Base-by-base conservation (phyloP, 768 basidiomycete species). In the Rhizopogon roseolus region DNA sequence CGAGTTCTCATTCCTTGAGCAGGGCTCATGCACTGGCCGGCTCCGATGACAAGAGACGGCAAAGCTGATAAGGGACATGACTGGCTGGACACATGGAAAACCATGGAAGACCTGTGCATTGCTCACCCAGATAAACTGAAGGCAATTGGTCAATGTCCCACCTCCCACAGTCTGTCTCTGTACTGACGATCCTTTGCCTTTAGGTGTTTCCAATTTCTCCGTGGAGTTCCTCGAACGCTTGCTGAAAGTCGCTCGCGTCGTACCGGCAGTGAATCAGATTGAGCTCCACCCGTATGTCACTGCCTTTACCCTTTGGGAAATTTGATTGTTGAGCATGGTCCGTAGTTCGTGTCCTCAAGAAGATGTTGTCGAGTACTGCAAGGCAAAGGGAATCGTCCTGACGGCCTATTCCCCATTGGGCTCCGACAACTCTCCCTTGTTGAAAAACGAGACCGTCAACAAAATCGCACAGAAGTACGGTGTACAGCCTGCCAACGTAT, bases 21-120 rank as follows among this genome's bases (percentile, higher is more conserved):
- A 86, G 84, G 82, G 81, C 73, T 90, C 54, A 82, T 90, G 79
- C 88, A 90, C 70, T 90, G 88, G 90, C 91, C 90, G 13, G 81
- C 86, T 17, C 85, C 89, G 34, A 81, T 89, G 81, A 81, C 78
- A 10, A 60, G 61, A 41, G 81, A 81, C 54, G 74, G 74, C 49
- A 71, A 74, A 54, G 73, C 83, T 6, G 81, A 87, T 61, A 79
- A 74, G 62, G 72, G 64, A 16, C 68, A 73, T 63, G 78, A 81
- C 62, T 88, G 88, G 81, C 70, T 85, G 44, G 79, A 93, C 60
- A 89, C 90, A 29, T 93, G 90, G 90, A 83, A 82, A 62, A 66
- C 71, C 50, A 87, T 93, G 84, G 89, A 87, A 65, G 79, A 76
- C 57, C 64, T 92, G 13, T 77, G 80, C 72, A 77, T 80, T 63